Base-by-base conservation (phyloP, 2,329 filamentous ascomycete genomes). In the Aspergillus spinulosporus region DNA sequence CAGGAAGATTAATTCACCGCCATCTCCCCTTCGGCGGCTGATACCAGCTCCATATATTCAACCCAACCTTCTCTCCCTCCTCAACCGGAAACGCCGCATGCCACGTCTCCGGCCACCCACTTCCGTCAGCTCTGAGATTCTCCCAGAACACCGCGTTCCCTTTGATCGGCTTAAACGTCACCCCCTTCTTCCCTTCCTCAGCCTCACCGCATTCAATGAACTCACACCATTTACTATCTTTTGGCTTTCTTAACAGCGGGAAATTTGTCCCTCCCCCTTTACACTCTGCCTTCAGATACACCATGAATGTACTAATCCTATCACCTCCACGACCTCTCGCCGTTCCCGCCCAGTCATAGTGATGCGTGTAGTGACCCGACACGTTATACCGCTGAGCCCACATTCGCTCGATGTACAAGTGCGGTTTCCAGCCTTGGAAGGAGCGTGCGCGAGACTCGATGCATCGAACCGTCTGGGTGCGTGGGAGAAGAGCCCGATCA, bases 31-130 rank as follows among this genome's bases (percentile, higher is more conserved):
- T 59, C 31, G 68, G 66, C 50, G 69, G 69, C 69, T 83, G 80
- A 67, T 79, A 81, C 83, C 83, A 86, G 69, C 80, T 85, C 84
- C 84, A 87, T 58, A 87, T 84, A 71, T 87, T 86, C 70, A 86
- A 68, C 0, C 84, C 84, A 54, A 86, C 77, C 73, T 87, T 86
- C 36, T 72, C 75, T 2, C 84, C 84, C 40, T 69, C 74, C 48
- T 71, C 69, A 0, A 87, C 83, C 5, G 84, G 83, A 65, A 85
- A 72, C 4, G 82, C 83, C 43, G 83, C 82, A 76, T 87, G 84
- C 75, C 83, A 83, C 31, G 81, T 83, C 69, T 86, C 82, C 56
- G 76, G 73, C 64, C 83, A 84, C 9, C 82, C 83, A 15, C 71
- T 75, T 2, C 83, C 83, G 68, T 85, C 81, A 0, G 72, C 59